phyloP scores from a whole-genome alignment of 1,284 basidiomycete species.

The Ustilago esculenta region DNA sequence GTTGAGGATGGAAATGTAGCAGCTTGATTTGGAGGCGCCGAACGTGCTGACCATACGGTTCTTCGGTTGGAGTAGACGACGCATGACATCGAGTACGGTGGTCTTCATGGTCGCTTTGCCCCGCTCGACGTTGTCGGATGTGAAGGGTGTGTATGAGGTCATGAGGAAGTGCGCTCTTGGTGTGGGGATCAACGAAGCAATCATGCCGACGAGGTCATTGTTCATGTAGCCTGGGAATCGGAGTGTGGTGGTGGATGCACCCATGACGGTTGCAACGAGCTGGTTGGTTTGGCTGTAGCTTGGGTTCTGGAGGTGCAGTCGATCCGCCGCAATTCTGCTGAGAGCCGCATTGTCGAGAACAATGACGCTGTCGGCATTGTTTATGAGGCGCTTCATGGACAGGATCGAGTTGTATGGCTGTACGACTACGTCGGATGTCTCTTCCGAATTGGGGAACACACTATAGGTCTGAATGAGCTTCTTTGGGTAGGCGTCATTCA shows the following conservation, averaged over 20 bases:
- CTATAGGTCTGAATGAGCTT: slow-evolving; percentile 99
- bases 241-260: slow-evolving; percentile 94
- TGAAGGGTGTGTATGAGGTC: slow-evolving; percentile 99
- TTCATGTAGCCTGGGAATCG: slow-evolving; percentile 99
- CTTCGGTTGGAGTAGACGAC: slow-evolving; percentile 94
- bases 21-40: slow-evolving; percentile 60
- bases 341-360: slow-evolving; percentile 97
- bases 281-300: slow-evolving; percentile 76
- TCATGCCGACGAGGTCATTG: slow-evolving; percentile 92
- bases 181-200: slow-evolving; percentile 95
- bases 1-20: slow-evolving; percentile 95
- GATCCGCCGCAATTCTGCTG: slow-evolving; percentile 87
- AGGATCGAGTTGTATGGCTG: slow-evolving; percentile 96
- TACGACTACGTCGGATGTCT: slow-evolving; percentile 71
- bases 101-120: slow-evolving; percentile 67
- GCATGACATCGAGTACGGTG: slow-evolving; percentile 91
- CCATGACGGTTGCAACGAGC: slow-evolving; percentile 66
- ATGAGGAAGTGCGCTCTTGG: slow-evolving; percentile 99
- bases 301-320: slow-evolving; percentile 88
- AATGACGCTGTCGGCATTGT: slow-evolving; percentile 96
- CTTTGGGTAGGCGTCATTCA: slow-evolving; percentile 98
- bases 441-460: slow-evolving; percentile 84
- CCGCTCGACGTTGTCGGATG: slow-evolving; percentile 75
- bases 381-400: slow-evolving; percentile 92
- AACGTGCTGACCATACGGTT: slow-evolving; percentile 98